Evolutionary conservation across 2,329 filamentous ascomycete genomes (phyloP).

Genomic region (Sporothrix pallida): DNA sequence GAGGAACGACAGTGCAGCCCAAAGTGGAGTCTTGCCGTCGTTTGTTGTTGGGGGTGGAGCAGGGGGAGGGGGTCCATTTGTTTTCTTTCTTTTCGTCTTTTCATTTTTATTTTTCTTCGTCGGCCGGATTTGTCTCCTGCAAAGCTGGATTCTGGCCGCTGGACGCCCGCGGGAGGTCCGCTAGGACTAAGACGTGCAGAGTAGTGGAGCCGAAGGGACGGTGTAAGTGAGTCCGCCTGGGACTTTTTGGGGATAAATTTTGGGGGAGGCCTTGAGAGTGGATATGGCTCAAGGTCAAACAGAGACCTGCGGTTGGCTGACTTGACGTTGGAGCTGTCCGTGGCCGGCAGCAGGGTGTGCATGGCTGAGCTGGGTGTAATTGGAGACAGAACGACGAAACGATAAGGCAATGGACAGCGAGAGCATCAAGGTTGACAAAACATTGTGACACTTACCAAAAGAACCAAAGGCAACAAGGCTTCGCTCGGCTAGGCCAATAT

Average conservation of each 20-base stretch:
- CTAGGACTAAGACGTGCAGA: not conserved
- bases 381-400: not conserved
- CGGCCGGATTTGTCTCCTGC: not conserved
- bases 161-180: not conserved
- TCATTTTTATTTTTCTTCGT: not conserved
- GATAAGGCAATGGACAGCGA: not conserved
- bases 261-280: not conserved
- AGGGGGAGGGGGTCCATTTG: not conserved
- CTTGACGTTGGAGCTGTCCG: not conserved
- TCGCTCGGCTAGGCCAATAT: constrained; percentile 23
- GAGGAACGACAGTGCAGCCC: not conserved
- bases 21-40: not conserved
- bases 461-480: not conserved
- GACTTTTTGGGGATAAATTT: not conserved
- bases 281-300: not conserved
- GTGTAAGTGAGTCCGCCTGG: constrained; percentile 9
- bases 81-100: not conserved
- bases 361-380: not conserved
- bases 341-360: not conserved
- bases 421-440: not conserved
- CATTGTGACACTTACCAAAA: constrained; percentile 2
- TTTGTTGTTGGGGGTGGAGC: not conserved
- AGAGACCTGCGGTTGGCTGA: not conserved
- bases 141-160: not conserved
- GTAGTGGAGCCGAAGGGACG: constrained; percentile 18